These are phyloP conservation scores for Naganishia vishniacii DNA, from an alignment of 768 basidiomycete species.

Conservation along the genomic window DNA sequence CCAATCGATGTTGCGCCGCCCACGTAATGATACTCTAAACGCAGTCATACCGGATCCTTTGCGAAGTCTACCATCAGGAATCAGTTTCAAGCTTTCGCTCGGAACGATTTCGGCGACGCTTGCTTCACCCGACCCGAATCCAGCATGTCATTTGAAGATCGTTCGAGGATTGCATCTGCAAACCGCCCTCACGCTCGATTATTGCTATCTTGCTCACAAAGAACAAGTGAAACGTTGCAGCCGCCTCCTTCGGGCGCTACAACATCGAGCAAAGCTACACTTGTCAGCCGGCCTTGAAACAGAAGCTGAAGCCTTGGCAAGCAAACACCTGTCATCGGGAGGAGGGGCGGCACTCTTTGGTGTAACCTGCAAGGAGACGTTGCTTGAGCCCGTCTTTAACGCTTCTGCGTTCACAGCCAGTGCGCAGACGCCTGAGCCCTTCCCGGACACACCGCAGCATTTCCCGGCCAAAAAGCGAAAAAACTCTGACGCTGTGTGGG, in stretches of 20 bases:
- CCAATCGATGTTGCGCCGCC: slow-evolving; percentile 8
- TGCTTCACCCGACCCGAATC: slow-evolving; percentile 76
- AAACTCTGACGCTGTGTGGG: slow-evolving; percentile 29
- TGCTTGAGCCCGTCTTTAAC: slow-evolving; percentile 45
- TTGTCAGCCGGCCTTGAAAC: slow-evolving; percentile 42
- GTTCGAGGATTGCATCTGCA: slow-evolving; percentile 39
- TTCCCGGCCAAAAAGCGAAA: slow-evolving; percentile 8
- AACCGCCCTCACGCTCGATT: slow-evolving; percentile 33
- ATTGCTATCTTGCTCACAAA: slow-evolving; percentile 36
- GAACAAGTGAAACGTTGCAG: slow-evolving; percentile 32
- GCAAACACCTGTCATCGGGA: slow-evolving; percentile 18
- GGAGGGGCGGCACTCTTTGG: slow-evolving; percentile 35
- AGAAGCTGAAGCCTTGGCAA: slow-evolving; percentile 41
- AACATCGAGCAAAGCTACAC: slow-evolving; percentile 38
- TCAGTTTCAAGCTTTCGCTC: slow-evolving; percentile 58
- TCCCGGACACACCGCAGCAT: background rate
- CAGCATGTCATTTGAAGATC: slow-evolving; percentile 58
- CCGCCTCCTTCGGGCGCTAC: slow-evolving; percentile 32
- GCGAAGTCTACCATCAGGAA: slow-evolving; percentile 56
- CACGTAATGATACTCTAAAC: slow-evolving; percentile 3
- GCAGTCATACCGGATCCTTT: slow-evolving; percentile 29
- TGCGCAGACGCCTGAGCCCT: background rate
- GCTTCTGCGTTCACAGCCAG: slow-evolving; percentile 5
- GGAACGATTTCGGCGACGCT: slow-evolving; percentile 63
- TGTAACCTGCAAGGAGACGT: slow-evolving; percentile 18